A percentile compares a stretch with the other conserved stretches of the same genome.
Evolutionary conservation across 768 basidiomycete genomes (phyloP).

Genomic region (Aureoboletus auriporus): DNA sequence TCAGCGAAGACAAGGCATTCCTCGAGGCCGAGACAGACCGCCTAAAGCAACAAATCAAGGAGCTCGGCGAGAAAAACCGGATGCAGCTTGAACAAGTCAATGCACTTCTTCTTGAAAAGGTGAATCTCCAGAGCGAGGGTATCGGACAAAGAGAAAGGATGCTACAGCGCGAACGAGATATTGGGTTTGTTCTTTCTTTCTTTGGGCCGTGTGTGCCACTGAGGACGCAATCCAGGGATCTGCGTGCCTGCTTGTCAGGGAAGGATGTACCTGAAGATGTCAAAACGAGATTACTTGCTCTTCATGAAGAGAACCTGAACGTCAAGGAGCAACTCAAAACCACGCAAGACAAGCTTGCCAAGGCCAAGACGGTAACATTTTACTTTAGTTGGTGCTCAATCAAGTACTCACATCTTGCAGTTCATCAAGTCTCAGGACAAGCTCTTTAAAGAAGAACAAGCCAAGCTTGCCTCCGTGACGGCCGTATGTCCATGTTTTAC

Average conservation of each 20-base stretch:
- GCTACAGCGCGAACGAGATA: slow-evolving; percentile 81
- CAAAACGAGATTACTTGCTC: slow-evolving; percentile 63
- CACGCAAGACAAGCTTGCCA: slow-evolving; percentile 69
- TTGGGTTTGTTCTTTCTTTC: slow-evolving; percentile 51
- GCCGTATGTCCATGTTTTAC: slow-evolving; percentile 36
- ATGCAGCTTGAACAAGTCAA: slow-evolving; percentile 92
- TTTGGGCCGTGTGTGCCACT: background rate
- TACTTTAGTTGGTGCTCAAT: background rate
- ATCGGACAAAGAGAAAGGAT: slow-evolving; percentile 85
- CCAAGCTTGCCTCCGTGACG: slow-evolving; percentile 44
- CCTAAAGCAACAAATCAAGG: slow-evolving; percentile 63
- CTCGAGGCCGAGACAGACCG: slow-evolving; percentile 66
- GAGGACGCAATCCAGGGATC: slow-evolving; percentile 47
- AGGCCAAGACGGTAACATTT: slow-evolving; percentile 64
- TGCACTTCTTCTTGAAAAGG: slow-evolving; percentile 83
- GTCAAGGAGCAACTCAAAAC: slow-evolving; percentile 71
- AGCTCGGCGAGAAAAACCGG: slow-evolving; percentile 75
- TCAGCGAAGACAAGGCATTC: slow-evolving; percentile 79
- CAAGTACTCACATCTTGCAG: slow-evolving; percentile 35
- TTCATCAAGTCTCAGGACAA: slow-evolving; percentile 94
- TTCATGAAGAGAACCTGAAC: slow-evolving; percentile 75
- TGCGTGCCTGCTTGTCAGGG: slow-evolving; percentile 72
- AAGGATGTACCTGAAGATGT: slow-evolving; percentile 81
- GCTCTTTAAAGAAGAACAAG: slow-evolving; percentile 78
- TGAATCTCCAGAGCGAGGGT: slow-evolving; percentile 85